phyloP scores from a whole-genome alignment of 208 protist species.

The Naegleria gruberi region DNA sequence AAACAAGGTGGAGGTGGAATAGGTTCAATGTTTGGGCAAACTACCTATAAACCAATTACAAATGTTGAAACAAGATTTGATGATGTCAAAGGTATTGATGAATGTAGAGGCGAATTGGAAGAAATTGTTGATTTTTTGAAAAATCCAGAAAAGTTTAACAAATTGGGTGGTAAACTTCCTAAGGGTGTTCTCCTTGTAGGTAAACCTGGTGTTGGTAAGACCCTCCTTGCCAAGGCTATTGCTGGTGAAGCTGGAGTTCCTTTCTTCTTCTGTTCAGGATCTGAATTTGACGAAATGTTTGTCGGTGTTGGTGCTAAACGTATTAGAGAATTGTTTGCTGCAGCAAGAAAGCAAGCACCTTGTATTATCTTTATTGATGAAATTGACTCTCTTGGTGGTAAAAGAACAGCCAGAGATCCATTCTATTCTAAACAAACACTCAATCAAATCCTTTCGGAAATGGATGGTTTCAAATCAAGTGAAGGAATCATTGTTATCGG shows the following conservation, averaged over 20 bases:
- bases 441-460: conserved; percentile 90
- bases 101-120: conserved; percentile 84
- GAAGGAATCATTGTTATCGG: conserved; percentile 90
- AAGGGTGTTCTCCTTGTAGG: conserved; percentile 91
- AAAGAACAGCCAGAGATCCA: conserved; percentile 61
- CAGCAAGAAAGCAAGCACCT: conserved; percentile 73
- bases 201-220: conserved; percentile 89
- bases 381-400: conserved; percentile 88
- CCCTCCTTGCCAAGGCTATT: conserved; percentile 74
- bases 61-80: neutral
- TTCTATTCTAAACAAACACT: conserved; percentile 78
- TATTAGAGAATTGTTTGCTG: conserved; percentile 83
- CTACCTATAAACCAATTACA: neutral
- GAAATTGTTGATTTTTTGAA: conserved; percentile 91
- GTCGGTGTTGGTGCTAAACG: conserved; percentile 86
- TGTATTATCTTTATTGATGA: conserved; percentile 97
- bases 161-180: conserved; percentile 84
- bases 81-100: conserved; percentile 58
- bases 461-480: conserved; percentile 79
- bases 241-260: conserved; percentile 80
- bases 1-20: neutral
- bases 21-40: neutral
- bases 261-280: conserved; percentile 85
- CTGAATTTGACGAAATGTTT: conserved; percentile 94
- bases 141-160: conserved; percentile 76